phyloP scores from a whole-genome alignment of 805 yeast genomes.

The Ogataea ramenticola region DNA sequence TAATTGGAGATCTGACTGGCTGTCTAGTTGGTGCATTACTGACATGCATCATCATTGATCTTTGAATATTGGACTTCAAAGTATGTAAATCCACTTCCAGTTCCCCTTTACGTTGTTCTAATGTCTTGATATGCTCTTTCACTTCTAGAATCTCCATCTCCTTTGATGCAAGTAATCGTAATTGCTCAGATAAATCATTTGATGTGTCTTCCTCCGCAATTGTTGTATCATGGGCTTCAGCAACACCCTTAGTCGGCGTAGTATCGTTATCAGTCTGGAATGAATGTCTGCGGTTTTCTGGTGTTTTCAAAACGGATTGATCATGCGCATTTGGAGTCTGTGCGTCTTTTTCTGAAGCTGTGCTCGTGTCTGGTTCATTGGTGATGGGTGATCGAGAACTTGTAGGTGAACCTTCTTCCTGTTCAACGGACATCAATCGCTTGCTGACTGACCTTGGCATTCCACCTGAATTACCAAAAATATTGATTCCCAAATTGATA shows the following conservation, averaged over 20 bases:
- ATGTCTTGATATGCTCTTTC: conserved; percentile 43
- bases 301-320: background rate
- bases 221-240: background rate
- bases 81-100: conserved; percentile 43
- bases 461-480: conserved; percentile 11
- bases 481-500: conserved; percentile 23
- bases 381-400: conserved; percentile 1
- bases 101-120: conserved; percentile 31
- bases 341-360: background rate
- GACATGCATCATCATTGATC: conserved; percentile 36
- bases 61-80: conserved; percentile 41
- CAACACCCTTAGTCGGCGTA: background rate
- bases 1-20: conserved; percentile 12
- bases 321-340: background rate
- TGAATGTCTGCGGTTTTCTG: conserved; percentile 1
- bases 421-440: background rate
- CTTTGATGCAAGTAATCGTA: conserved; percentile 57
- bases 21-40: conserved; percentile 7
- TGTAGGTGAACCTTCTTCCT: background rate
- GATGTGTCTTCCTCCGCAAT: conserved; percentile 1
- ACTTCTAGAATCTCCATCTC: conserved; percentile 64
- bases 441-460: background rate
- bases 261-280: background rate
- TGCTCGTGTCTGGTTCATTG: background rate
- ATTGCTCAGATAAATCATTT: conserved; percentile 37